Conservation (phyloP, 768 basidiomycete species). For the Pleurotus sapidus region DNA sequence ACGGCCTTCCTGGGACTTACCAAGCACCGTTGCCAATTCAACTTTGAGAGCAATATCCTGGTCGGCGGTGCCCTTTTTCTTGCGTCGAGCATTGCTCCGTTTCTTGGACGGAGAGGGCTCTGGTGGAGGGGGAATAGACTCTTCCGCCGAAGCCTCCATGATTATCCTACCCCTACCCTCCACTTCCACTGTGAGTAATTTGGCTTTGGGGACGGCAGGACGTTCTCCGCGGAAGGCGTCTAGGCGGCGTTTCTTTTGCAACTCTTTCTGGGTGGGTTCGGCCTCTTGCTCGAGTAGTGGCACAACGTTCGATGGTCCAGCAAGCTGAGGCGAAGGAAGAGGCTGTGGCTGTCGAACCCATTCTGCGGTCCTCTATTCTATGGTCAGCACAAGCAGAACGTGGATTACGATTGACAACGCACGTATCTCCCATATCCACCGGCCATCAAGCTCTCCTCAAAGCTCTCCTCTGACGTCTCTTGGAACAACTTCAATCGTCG, state of each 20-base stretch:
- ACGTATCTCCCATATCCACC: slow-evolving; percentile 80
- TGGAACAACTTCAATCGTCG: slow-evolving; percentile 74
- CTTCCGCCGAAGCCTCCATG: slow-evolving; percentile 50
- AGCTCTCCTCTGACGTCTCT: slow-evolving; percentile 81
- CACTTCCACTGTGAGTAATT: slow-evolving; percentile 60
- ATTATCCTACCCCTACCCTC: slow-evolving; percentile 71
- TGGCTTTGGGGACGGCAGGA: slow-evolving; percentile 29
- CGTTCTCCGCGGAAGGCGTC: slow-evolving; percentile 59
- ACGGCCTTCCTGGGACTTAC: slow-evolving; percentile 7
- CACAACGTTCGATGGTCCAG: slow-evolving; percentile 42
- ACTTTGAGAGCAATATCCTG: slow-evolving; percentile 28
- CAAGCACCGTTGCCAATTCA: slow-evolving; percentile 24
- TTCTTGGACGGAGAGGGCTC: slow-evolving; percentile 37
- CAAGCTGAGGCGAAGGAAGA: slow-evolving; percentile 33
- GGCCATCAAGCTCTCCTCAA: slow-evolving; percentile 81
- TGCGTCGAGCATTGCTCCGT: slow-evolving; percentile 36
- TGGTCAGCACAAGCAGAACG: slow-evolving; percentile 10
- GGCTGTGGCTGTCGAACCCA: slow-evolving; percentile 60
- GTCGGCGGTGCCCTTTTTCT: slow-evolving; percentile 40
- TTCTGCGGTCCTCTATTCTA: slow-evolving; percentile 50
- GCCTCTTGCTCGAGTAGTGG: slow-evolving; percentile 36
- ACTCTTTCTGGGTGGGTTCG: slow-evolving; percentile 55
- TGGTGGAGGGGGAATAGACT: slow-evolving; percentile 19
- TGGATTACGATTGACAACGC: slow-evolving; percentile 22
- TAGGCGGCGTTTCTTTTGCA: slow-evolving; percentile 64